Percentiles rank a stretch among this genome's conserved stretches.
Conservation (phyloP, 2,329 filamentous ascomycete genomes). For the Neonectria ditissima region DNA sequence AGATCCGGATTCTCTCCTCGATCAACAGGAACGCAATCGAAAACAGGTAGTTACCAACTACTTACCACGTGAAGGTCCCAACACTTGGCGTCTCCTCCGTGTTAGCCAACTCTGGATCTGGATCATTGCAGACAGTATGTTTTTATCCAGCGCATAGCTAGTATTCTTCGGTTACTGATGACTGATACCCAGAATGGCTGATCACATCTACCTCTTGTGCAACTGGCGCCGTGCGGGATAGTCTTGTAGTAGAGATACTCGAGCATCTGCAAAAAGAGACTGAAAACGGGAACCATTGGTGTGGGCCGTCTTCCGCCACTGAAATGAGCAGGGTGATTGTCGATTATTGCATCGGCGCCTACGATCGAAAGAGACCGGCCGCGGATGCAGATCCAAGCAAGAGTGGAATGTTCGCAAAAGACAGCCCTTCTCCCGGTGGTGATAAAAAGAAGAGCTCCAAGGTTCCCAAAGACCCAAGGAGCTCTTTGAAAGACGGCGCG, state of each 20-base stretch:
- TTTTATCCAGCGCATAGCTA: no score
- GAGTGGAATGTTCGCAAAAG: not conserved
- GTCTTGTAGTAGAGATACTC: not conserved
- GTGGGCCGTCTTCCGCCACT: not conserved
- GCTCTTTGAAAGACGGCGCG: no score
- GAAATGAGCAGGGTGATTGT: constrained; percentile 32
- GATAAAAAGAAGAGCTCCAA: no score
- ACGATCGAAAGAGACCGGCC: constrained; percentile 17
- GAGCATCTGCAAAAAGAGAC: not conserved
- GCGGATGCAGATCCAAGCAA: not conserved
- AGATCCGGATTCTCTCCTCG: not conserved
- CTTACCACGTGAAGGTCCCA: not conserved
- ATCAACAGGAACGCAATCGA: constrained; percentile 22
- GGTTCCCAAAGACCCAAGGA: no score
- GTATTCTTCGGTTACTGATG: not conserved
- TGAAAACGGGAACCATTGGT: not conserved
- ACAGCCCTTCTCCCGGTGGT: not conserved
- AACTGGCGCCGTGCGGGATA: not conserved
- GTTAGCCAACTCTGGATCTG: constrained; percentile 39
- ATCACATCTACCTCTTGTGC: constrained; percentile 17
- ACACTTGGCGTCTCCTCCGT: constrained; percentile 19
- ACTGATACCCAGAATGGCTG: not conserved
- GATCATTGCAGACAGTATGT: constrained; percentile 29
- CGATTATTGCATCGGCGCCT: constrained; percentile 29
- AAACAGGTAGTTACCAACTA: constrained; percentile 27